Evolutionary conservation across 208 protist species (phyloP).

Genomic region (Wallacemonas sp.): DNA sequence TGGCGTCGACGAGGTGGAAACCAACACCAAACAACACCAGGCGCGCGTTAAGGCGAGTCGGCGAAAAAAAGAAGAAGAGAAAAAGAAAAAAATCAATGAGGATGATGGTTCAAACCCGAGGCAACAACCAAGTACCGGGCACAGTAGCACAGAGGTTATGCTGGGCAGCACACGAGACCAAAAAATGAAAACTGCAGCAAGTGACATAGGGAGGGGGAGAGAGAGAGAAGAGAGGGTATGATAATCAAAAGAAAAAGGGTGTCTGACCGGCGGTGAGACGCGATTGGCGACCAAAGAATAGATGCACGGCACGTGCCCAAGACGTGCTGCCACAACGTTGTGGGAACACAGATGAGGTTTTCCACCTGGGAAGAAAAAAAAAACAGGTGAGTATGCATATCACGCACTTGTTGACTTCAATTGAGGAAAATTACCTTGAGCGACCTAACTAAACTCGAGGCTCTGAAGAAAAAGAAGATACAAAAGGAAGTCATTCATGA

Average conservation of each 20-base stretch:
- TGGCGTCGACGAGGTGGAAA: not conserved
- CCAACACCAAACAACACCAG: not conserved
- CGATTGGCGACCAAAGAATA: not conserved
- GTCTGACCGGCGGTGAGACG: not conserved
- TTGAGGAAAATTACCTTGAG: too few species aligned
- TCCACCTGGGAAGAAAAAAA: not conserved
- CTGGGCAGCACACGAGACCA: too few species aligned
- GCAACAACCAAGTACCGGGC: too few species aligned
- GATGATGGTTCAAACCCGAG: not conserved
- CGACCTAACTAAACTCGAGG: too few species aligned
- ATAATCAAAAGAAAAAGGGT: not conserved
- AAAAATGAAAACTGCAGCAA: not conserved
- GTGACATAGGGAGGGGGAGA: not conserved
- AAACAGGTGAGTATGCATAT: not conserved
- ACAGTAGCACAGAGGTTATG: too few species aligned
- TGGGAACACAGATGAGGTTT: too few species aligned
- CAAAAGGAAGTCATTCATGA: too few species aligned
- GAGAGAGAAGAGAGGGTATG: conserved; percentile 2
- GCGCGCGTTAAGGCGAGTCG: not conserved
- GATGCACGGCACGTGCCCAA: too few species aligned
- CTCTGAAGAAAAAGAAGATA: too few species aligned
- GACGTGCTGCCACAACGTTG: not conserved
- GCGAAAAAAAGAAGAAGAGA: not conserved
- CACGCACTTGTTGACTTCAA: not conserved
- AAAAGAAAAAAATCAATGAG: conserved; percentile 9